These are phyloP conservation scores for Ascochyta pisi DNA, from an alignment of 2,329 filamentous ascomycete genomes.

Conservation along the genomic window DNA sequence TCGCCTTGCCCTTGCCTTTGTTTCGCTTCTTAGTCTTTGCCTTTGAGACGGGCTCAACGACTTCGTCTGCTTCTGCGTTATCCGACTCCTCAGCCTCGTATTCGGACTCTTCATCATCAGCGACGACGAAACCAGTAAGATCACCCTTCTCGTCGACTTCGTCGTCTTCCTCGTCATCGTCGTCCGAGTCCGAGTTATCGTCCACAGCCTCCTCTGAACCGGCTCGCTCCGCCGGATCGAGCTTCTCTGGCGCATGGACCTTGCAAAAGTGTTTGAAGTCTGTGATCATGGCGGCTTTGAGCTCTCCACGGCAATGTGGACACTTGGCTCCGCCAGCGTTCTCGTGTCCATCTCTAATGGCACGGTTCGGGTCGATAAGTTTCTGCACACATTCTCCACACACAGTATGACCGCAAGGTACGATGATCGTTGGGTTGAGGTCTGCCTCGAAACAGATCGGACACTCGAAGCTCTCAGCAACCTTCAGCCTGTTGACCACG, in stretches of 20 bases:
- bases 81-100: conserved; percentile 14
- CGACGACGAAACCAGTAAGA: conserved; percentile 64
- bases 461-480: conserved; percentile 72
- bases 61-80: background rate
- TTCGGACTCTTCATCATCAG: conserved; percentile 51
- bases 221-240: conserved; percentile 30
- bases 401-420: conserved; percentile 82
- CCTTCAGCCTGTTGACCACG: conserved; percentile 72
- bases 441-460: conserved; percentile 82
- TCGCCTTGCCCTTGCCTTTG: conserved; percentile 57
- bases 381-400: conserved; percentile 79
- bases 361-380: conserved; percentile 67
- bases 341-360: conserved; percentile 63
- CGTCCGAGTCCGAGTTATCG: conserved; percentile 43
- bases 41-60: conserved; percentile 31
- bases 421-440: conserved; percentile 76
- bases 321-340: conserved; percentile 67
- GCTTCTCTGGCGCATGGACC: conserved; percentile 68
- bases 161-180: conserved; percentile 52
- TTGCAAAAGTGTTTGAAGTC: conserved; percentile 76
- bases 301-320: conserved; percentile 73
- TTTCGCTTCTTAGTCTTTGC: conserved; percentile 40
- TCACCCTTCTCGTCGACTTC: conserved; percentile 42
- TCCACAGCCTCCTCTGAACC: conserved; percentile 23
- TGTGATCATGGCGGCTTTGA: conserved; percentile 74